Conservation (phyloP, 2,329 filamentous ascomycete genomes). For the Exserohilum rostratum region DNA sequence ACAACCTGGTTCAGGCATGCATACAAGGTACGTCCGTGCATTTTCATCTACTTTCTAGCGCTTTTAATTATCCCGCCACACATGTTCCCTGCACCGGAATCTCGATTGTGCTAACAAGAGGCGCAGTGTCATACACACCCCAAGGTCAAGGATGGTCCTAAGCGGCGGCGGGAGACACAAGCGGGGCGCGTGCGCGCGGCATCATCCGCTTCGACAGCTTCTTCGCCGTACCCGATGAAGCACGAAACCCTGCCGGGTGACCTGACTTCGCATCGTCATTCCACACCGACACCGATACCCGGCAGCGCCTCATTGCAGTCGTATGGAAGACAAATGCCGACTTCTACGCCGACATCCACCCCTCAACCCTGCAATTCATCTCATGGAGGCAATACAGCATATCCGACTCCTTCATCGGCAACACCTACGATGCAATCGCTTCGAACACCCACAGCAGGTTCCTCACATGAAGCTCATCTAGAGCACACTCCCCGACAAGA, state of each 20-base stretch:
- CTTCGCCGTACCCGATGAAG: constrained; percentile 44
- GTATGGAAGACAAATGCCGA: constrained; percentile 28
- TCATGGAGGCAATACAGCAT: constrained; percentile 30
- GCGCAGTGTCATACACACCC: constrained; percentile 51
- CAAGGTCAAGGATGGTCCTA: constrained; percentile 52
- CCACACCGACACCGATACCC: constrained; percentile 36
- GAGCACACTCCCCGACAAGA: constrained; percentile 24
- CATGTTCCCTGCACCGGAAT: constrained; percentile 14
- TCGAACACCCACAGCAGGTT: constrained; percentile 28
- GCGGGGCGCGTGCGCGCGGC: constrained; percentile 45
- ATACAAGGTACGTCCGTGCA: constrained; percentile 68
- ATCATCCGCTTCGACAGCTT: constrained; percentile 43
- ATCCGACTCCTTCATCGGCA: constrained; percentile 33
- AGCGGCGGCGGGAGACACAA: constrained; percentile 50
- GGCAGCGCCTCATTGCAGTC: constrained; percentile 32
- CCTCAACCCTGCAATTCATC: constrained; percentile 26
- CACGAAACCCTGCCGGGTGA: constrained; percentile 33
- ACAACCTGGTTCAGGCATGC: constrained; percentile 90
- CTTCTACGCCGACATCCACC: constrained; percentile 28
- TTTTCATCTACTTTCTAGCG: background rate
- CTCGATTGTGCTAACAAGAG: constrained; percentile 30
- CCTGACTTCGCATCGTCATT: constrained; percentile 34
- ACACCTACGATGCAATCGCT: constrained; percentile 30
- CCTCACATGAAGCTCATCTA: constrained; percentile 19
- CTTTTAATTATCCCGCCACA: constrained; percentile 6